Evolutionary conservation across 495 filamentous ascomycete genomes (phyloP).

Genomic region (Astrothelium macrocarpum): DNA sequence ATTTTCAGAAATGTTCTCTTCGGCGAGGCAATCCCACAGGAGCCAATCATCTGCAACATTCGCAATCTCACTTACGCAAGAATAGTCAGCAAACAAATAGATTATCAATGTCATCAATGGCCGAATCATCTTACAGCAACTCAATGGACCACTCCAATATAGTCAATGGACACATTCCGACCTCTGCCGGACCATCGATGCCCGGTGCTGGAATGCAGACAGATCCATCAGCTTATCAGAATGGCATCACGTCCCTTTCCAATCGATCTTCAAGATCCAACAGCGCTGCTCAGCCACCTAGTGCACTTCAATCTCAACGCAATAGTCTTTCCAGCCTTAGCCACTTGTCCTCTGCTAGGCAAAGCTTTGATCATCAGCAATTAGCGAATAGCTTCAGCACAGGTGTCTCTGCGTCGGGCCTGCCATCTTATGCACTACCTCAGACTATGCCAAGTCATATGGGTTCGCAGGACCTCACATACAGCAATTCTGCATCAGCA

Average conservation of each 20-base stretch:
- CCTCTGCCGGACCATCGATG: neutral
- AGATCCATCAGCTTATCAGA: neutral
- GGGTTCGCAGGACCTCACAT: neutral
- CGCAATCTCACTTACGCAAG: neutral
- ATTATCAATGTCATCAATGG: neutral
- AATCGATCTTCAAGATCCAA: conserved; percentile 9
- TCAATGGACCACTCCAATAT: neutral
- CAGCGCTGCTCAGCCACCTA: conserved; percentile 1
- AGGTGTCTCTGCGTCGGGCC: neutral
- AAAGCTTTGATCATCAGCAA: conserved; percentile 1
- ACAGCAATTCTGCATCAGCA: neutral
- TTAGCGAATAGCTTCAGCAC: neutral
- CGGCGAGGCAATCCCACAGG: conserved; percentile 90
- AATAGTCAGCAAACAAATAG: neutral
- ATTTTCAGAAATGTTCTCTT: conserved; percentile 97
- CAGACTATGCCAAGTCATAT: neutral
- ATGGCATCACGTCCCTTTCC: neutral
- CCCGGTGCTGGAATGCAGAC: neutral
- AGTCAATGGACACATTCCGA: neutral
- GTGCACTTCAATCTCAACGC: conserved; percentile 3
- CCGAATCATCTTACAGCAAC: neutral
- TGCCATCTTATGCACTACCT: neutral
- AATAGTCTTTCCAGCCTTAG: neutral
- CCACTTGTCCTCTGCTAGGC: neutral
- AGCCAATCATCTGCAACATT: conserved; percentile 63